These are phyloP conservation scores for Hypoxylon intermedium DNA, from an alignment of 495 filamentous ascomycete genomes.

Conservation along the genomic window DNA sequence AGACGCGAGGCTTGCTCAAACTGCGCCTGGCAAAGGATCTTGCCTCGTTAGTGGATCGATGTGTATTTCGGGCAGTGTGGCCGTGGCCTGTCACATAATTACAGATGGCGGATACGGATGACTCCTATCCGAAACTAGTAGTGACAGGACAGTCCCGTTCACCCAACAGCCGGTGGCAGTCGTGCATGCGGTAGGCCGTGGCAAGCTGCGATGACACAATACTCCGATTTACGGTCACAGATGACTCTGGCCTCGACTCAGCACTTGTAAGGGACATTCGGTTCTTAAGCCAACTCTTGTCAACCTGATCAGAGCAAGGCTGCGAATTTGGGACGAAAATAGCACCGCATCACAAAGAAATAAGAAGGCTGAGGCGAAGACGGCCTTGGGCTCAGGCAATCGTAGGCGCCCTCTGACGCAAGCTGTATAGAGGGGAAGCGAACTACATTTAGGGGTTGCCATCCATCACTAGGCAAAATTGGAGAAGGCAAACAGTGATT, in stretches of 20 bases:
- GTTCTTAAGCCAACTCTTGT: not conserved
- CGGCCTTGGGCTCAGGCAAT: constrained; percentile 25
- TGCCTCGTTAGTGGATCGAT: constrained; percentile 14
- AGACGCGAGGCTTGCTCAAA: constrained; percentile 19
- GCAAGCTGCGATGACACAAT: constrained; percentile 18
- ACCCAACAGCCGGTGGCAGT: constrained; percentile 5
- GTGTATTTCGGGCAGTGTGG: constrained; percentile 13
- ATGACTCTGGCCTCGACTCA: constrained; percentile 22
- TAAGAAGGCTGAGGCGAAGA: constrained; percentile 15
- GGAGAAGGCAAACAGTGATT: no score
- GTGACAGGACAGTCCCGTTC: constrained; percentile 8
- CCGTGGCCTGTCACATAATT: constrained; percentile 18
- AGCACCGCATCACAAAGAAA: constrained; percentile 4
- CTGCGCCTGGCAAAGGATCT: constrained; percentile 24
- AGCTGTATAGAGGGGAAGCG: not conserved
- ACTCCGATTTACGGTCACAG: constrained; percentile 24
- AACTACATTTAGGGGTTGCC: not conserved
- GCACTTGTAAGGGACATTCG: not conserved
- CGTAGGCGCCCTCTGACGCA: not conserved
- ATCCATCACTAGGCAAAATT: no score
- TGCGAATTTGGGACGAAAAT: constrained; percentile 20
- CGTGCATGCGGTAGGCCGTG: constrained; percentile 7
- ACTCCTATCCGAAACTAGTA: constrained; percentile 39
- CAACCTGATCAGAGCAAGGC: constrained; percentile 19
- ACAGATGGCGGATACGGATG: constrained; percentile 33